phyloP scores from a whole-genome alignment of 2,329 filamentous ascomycete genomes.

The Scedosporium apiospermum region DNA sequence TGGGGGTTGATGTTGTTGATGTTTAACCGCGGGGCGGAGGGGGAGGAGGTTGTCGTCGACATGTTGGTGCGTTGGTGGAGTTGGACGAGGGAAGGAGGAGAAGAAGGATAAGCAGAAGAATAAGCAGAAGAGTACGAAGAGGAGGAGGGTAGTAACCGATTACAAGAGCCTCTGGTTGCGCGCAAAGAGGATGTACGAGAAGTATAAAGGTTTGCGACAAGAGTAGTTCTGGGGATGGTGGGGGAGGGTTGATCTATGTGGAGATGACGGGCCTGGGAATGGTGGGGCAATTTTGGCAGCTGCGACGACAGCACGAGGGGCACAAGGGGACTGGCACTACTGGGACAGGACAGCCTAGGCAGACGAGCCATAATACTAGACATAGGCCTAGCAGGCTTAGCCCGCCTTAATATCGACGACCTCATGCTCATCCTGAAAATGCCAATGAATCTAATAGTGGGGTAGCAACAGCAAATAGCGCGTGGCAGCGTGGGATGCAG shows the following conservation, averaged over 20 bases:
- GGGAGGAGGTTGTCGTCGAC: constrained; percentile 24
- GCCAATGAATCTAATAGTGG: not conserved
- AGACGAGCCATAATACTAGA: no score
- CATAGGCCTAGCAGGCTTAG: not conserved
- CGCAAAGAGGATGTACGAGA: not conserved
- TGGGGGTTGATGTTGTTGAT: constrained; percentile 88
- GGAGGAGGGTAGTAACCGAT: not conserved
- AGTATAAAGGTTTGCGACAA: not conserved
- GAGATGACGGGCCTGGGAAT: not conserved
- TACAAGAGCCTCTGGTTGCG: not conserved
- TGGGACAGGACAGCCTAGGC: no score
- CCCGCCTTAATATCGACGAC: not conserved
- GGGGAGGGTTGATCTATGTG: not conserved
- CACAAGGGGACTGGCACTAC: no score
- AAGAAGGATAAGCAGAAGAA: not conserved
- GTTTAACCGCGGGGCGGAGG: constrained; percentile 43
- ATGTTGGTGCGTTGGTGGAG: constrained; percentile 6
- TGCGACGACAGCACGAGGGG: not conserved
- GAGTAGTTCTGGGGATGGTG: not conserved
- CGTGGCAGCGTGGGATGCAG: not conserved
- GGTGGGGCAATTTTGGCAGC: not conserved
- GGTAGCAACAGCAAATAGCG: not conserved
- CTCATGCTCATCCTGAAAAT: not conserved
- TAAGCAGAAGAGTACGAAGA: not conserved
- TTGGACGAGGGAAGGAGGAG: not conserved